Conservation (phyloP, 805 yeast species). For the Myxozyma mucilagina region DNA sequence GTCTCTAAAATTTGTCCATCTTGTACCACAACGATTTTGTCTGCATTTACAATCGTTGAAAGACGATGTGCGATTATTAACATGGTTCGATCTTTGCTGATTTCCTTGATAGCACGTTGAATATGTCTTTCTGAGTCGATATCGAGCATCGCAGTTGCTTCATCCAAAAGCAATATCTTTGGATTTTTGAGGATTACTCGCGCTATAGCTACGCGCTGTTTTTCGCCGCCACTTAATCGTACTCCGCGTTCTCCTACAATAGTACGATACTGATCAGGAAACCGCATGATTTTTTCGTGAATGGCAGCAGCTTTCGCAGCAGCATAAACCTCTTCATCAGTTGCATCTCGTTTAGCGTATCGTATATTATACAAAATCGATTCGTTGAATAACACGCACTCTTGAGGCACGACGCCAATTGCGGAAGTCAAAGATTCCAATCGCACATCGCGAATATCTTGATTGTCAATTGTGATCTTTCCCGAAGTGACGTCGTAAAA, state of each 20-base stretch:
- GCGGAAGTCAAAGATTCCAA: conserved; percentile 68
- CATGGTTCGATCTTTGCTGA: conserved; percentile 45
- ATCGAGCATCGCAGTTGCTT: conserved; percentile 66
- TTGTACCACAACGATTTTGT: conserved; percentile 50
- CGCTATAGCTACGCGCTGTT: conserved; percentile 61
- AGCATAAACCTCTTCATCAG: conserved; percentile 60
- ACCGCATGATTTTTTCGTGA: conserved; percentile 37
- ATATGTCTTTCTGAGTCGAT: conserved; percentile 61
- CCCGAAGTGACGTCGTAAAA: conserved; percentile 81
- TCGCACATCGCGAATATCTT: conserved; percentile 62
- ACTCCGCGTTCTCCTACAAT: conserved; percentile 57
- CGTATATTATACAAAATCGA: conserved; percentile 76
- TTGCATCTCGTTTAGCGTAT: conserved; percentile 65
- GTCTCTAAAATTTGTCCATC: conserved; percentile 49
- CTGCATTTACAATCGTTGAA: conserved; percentile 52
- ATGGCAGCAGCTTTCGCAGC: conserved; percentile 63
- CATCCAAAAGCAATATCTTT: conserved; percentile 55
- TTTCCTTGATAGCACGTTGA: conserved; percentile 47
- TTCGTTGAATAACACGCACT: conserved; percentile 84
- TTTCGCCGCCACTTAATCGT: conserved; percentile 66
- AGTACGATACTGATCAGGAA: conserved; percentile 59
- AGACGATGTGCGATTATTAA: conserved; percentile 54
- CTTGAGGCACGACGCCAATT: conserved; percentile 89
- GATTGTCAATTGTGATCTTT: conserved; percentile 60
- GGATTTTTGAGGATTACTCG: conserved; percentile 58